Base-by-base conservation (phyloP, 2,329 filamentous ascomycete genomes). In the Penicillium janthinellum region DNA sequence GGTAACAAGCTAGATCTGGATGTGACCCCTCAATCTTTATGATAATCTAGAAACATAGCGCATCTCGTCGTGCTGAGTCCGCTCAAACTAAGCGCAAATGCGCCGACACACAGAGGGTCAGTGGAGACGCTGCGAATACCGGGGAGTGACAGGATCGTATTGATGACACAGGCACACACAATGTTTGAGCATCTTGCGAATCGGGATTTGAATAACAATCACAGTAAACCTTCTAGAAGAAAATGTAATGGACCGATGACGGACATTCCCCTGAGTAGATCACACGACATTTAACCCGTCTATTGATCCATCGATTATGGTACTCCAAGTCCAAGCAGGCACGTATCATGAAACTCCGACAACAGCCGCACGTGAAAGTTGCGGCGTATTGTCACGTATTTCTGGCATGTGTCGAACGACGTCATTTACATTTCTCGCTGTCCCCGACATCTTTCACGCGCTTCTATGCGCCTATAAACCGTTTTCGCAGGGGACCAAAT, bases 81-180 rank as follows among this genome's bases (percentile, higher is more conserved):
- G 44, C 28, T 15, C 22, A 11, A 7, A 15, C 8, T 35, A 25
- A 52, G 49, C 17, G 20, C 11, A n/a, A 20, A 22, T 51, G 34
- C 28, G 10, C 5, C 0, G 15, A 14, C 34, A n/a, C 35, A 28
- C 20, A 20, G 20, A 20, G 20, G 35, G 31, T 42, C 11, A 31
- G 67, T 67, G 65, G 66, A 62, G 59, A 63, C 55, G 28, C 47
- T 44, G 49, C 47, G 63, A 68, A 68, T 69, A 69, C 67, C 67
- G 67, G 67, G 67, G 67, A 62, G 65, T 64, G 56, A 69, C 67
- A 59, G 41, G 22, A 59, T 49, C 17, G 58, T 64, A 64, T 61
- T 37, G 59, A 60, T 69, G 66, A 66, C 61, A 65, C 42, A 65
- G 58, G 45, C 61, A 63, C 42, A 38, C 17, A 34, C 39, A 15